phyloP scores from a whole-genome alignment of 1,284 basidiomycete species.

The Boletus hoseneyae region DNA sequence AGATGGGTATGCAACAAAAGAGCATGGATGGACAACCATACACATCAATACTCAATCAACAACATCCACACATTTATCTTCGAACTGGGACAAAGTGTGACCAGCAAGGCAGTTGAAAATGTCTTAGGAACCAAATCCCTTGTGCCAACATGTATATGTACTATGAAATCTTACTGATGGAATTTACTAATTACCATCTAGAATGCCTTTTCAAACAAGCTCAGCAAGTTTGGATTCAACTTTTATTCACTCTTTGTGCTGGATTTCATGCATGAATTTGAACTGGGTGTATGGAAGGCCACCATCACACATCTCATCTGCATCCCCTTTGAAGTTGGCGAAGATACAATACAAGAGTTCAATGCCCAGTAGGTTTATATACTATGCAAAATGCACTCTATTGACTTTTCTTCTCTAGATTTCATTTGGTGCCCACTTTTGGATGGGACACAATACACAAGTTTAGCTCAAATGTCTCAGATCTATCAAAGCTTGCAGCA shows the following conservation, averaged over 20 bases:
- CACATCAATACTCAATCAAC: background rate
- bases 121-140: background rate
- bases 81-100: background rate
- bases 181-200: background rate
- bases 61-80: background rate
- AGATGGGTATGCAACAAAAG: background rate
- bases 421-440: background rate
- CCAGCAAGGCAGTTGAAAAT: background rate
- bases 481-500: background rate
- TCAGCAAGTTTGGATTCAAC: background rate
- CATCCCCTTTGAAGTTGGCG: background rate
- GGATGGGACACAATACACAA: background rate
- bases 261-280: background rate
- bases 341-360: background rate
- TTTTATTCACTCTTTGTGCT: background rate
- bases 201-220: background rate
- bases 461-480: background rate
- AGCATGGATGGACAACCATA: background rate
- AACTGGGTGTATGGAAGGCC: background rate
- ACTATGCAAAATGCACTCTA: background rate
- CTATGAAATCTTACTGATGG: background rate
- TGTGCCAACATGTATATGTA: background rate
- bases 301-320: background rate
- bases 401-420: background rate
- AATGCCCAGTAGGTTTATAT: background rate